These are phyloP conservation scores for Senecio squalidus DNA, from an alignment of 140 eudicot genomes.

Conservation along the genomic window DNA sequence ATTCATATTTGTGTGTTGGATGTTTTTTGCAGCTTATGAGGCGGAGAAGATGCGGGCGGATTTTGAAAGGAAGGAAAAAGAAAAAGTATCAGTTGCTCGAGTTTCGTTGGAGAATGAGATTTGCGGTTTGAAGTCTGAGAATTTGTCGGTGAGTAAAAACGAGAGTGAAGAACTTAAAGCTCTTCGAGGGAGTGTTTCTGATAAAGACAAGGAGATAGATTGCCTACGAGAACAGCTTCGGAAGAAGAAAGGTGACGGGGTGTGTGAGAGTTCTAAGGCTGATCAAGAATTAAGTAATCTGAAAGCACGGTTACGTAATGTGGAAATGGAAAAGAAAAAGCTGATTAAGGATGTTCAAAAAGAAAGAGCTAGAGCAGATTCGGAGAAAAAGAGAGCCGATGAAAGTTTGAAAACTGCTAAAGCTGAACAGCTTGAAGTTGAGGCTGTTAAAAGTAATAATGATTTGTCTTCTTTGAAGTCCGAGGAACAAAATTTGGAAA, in stretches of 20 bases:
- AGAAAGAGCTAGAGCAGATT: constrained; percentile 28
- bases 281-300: constrained; percentile 24
- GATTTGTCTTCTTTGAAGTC: constrained; percentile 46
- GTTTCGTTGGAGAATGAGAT: no score
- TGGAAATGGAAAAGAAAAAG: constrained; percentile 26
- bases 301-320: constrained; percentile 13
- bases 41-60: no score
- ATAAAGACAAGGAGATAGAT: no score
- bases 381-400: constrained; percentile 29
- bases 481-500: constrained; percentile 36
- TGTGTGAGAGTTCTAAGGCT: constrained; percentile 17
- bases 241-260: constrained; percentile 7
- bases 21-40: no score
- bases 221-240: constrained; percentile 24
- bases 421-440: constrained; percentile 24
- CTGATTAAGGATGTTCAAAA: constrained; percentile 22
- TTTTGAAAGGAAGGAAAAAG: no score
- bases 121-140: no score
- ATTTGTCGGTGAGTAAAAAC: no score
- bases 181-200: no score
- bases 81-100: no score
- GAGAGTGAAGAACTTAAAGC: no score
- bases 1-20: no score
- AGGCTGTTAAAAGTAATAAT: constrained; percentile 26
- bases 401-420: constrained; percentile 24